These are phyloP conservation scores for Corymbia maculata DNA, from an alignment of 345 rosid species.

Conservation along the genomic window DNA sequence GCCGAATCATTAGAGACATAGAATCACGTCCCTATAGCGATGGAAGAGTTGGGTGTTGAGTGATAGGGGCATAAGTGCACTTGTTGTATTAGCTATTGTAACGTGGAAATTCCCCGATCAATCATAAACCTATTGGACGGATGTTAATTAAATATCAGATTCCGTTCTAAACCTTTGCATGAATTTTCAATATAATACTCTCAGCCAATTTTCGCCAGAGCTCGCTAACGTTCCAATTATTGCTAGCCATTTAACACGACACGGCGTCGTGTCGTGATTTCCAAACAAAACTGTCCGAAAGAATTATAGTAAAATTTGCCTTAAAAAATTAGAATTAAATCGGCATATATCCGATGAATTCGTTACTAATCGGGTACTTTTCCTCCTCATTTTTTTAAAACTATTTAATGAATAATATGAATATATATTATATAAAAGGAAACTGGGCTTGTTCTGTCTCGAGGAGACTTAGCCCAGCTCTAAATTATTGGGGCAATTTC, in stretches of 20 bases:
- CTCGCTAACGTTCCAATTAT: accelerated
- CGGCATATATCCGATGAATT: neutral
- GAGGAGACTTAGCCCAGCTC: neutral
- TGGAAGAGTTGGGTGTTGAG: accelerated
- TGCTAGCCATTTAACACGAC: accelerated
- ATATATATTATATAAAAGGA: neutral
- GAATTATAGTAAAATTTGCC: neutral
- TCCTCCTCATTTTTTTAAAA: neutral
- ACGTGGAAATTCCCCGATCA: neutral
- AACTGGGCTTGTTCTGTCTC: neutral
- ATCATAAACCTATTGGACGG: neutral
- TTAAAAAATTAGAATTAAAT: neutral
- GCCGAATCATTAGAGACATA: accelerated
- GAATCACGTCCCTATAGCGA: neutral
- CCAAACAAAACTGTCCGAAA: accelerated
- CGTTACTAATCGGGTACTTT: neutral
- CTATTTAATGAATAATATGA: neutral
- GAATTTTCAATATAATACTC: accelerated
- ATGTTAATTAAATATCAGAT: accelerated
- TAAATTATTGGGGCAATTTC: neutral
- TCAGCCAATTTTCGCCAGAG: accelerated
- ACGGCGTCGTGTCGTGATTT: accelerated
- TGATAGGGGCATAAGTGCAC: neutral
- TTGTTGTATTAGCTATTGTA: neutral
- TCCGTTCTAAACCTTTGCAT: accelerated